Conservation (phyloP, 2,329 filamentous ascomycete genomes). For the Epichloe typhina region DNA sequence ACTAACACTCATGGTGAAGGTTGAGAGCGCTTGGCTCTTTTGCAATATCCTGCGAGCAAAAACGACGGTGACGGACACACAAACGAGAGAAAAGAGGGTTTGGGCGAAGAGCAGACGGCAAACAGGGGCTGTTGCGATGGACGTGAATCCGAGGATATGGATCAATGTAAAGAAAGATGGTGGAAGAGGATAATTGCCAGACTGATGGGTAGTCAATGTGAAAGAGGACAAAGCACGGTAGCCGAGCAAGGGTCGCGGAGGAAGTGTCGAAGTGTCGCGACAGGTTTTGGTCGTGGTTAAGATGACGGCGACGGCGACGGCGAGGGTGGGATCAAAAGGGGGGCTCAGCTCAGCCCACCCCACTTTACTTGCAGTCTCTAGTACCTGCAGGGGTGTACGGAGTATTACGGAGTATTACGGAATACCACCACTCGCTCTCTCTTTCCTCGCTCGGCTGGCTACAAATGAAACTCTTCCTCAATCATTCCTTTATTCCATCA, state of each 20-base stretch:
- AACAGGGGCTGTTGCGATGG: not conserved
- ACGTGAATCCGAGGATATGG: not conserved
- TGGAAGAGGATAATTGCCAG: not conserved
- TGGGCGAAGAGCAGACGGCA: not conserved
- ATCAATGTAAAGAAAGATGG: too few relatives aligned
- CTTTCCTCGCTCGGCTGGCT: too few relatives aligned
- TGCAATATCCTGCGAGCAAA: not conserved
- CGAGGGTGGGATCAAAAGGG: not conserved
- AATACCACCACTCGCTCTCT: too few relatives aligned
- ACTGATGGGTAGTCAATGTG: not conserved
- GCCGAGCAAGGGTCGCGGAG: constrained; percentile 1
- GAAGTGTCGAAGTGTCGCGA: not conserved
- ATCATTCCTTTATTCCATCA: not conserved
- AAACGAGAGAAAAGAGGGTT: not conserved
- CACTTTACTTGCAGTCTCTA: too few relatives aligned
- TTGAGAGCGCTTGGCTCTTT: constrained; percentile 6
- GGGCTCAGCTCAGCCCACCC: not conserved
- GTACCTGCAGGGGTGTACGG: too few relatives aligned
- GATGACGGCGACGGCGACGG: not conserved
- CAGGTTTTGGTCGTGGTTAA: not conserved
- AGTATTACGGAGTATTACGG: too few relatives aligned
- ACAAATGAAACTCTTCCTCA: not conserved
- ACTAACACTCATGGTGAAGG: constrained; percentile 17
- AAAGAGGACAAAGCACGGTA: constrained; percentile 1
- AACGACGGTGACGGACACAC: not conserved